A percentile compares a stretch with the other conserved stretches of the same genome.
phyloP scores from a whole-genome alignment of 345 rosid genomes.

The Moricandia arvensis region DNA sequence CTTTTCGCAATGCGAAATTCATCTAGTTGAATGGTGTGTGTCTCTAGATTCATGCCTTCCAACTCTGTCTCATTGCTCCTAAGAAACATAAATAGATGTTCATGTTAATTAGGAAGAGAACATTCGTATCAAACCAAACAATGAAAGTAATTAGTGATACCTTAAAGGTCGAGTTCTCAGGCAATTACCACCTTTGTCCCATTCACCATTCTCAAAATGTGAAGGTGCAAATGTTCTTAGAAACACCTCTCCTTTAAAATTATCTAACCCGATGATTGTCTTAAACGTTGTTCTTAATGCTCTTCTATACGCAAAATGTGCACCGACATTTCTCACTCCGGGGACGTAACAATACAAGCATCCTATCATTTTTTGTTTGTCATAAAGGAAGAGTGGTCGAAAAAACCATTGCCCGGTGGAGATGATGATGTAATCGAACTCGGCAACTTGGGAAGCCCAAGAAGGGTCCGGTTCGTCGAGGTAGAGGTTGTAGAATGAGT shows the following conservation, averaged over 20 bases:
- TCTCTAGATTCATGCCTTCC: slow-evolving; percentile 54
- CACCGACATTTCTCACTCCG: slow-evolving; percentile 32
- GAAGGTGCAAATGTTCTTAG: slow-evolving; percentile 46
- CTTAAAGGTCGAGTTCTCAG: slow-evolving; percentile 52
- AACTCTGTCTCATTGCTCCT: slow-evolving; percentile 44
- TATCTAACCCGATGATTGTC: slow-evolving; percentile 38
- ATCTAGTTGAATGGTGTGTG: slow-evolving; percentile 63
- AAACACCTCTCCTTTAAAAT: slow-evolving; percentile 58
- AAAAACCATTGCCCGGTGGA: slow-evolving; percentile 76
- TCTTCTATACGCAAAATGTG: slow-evolving; percentile 51
- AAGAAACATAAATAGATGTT: slow-evolving; percentile 10
- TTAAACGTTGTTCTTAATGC: slow-evolving; percentile 58
- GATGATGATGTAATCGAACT: slow-evolving; percentile 58
- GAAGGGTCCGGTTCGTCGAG: slow-evolving; percentile 58
- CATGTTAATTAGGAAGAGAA: neutral
- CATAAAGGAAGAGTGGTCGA: slow-evolving; percentile 56
- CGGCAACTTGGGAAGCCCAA: slow-evolving; percentile 57
- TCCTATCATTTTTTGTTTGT: slow-evolving; percentile 44
- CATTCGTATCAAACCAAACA: neutral
- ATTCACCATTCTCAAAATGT: slow-evolving; percentile 63
- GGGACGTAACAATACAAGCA: slow-evolving; percentile 55
- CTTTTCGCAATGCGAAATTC: slow-evolving; percentile 52
- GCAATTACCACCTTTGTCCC: slow-evolving; percentile 74
- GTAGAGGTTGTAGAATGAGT: slow-evolving; percentile 58
- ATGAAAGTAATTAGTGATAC: no score